Evolutionary conservation across 169 alveolate genomes (phyloP).

Genomic region (Blepharisma undulans): DNA sequence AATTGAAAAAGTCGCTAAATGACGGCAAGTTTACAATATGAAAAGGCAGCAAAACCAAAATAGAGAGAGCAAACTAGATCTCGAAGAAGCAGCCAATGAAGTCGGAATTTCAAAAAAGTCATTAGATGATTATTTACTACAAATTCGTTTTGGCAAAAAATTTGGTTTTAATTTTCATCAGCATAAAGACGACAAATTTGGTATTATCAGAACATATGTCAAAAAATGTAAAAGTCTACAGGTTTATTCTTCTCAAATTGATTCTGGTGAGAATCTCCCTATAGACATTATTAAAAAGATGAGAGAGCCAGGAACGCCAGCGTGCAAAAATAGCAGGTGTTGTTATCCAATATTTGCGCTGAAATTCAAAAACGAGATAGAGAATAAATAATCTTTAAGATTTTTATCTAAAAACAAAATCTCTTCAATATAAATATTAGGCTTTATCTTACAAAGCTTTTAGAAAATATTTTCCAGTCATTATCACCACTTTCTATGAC

Average conservation of each 20-base stretch:
- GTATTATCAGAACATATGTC: slow-evolving; percentile 81
- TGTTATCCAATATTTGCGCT: slow-evolving; percentile 24
- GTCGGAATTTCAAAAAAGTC: slow-evolving; percentile 79
- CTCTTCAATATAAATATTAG: no score
- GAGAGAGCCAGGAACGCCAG: slow-evolving; percentile 27
- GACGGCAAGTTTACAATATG: slow-evolving; percentile 78
- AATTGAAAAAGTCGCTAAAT: slow-evolving; percentile 71
- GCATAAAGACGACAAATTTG: slow-evolving; percentile 84
- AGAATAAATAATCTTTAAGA: no score
- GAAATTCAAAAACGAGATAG: not conserved
- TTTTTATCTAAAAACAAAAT: no score
- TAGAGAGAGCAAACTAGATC: slow-evolving; percentile 57
- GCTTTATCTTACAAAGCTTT: not conserved
- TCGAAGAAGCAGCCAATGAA: slow-evolving; percentile 75
- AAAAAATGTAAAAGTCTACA: slow-evolving; percentile 65
- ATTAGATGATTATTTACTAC: slow-evolving; percentile 80
- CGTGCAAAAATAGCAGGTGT: slow-evolving; percentile 21
- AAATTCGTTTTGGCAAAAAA: slow-evolving; percentile 78
- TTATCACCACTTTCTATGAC: not conserved
- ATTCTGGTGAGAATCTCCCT: not conserved
- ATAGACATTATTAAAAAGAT: not conserved
- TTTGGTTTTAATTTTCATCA: slow-evolving; percentile 85
- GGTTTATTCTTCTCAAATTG: slow-evolving; percentile 22
- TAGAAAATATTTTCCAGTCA: not conserved
- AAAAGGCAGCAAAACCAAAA: slow-evolving; percentile 50